Conservation (phyloP, 148 eudicot species). For the Persicaria tinctoria region DNA sequence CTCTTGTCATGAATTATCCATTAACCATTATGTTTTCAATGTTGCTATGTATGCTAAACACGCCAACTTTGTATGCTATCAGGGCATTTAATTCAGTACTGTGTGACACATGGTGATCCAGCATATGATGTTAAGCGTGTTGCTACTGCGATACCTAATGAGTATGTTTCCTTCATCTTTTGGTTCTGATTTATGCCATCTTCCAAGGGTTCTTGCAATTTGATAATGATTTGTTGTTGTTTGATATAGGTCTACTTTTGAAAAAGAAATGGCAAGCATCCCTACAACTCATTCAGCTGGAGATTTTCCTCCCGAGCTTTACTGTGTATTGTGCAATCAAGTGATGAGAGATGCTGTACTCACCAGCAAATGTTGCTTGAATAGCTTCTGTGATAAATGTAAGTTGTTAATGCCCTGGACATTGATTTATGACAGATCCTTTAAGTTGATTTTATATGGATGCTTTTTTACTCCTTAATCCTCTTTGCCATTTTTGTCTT, state of each 20-base stretch:
- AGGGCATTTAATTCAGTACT: constrained; percentile 95
- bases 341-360: constrained; percentile 96
- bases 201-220: not conserved
- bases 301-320: constrained; percentile 88
- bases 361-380: constrained; percentile 86
- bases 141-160: constrained; percentile 68
- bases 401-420: constrained; percentile 15
- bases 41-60: not conserved
- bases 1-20: not conserved
- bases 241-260: constrained; percentile 65
- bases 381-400: constrained; percentile 90
- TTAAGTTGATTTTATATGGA: not conserved
- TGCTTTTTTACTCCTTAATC: too few species aligned
- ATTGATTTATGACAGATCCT: not conserved
- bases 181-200: not conserved
- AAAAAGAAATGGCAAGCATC: constrained; percentile 72
- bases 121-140: constrained; percentile 56
- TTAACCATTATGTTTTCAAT: not conserved
- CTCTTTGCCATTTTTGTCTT: too few species aligned
- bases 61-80: constrained; percentile 13
- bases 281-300: constrained; percentile 60
- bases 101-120: constrained; percentile 90
- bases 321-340: constrained; percentile 78
- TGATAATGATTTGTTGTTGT: not conserved
- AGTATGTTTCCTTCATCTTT: constrained; percentile 29